Percentiles rank a stretch among this genome's conserved stretches.
These are phyloP conservation scores for Starmerella potacharoeniae DNA, from an alignment of 805 yeast species.

Conservation along the genomic window DNA sequence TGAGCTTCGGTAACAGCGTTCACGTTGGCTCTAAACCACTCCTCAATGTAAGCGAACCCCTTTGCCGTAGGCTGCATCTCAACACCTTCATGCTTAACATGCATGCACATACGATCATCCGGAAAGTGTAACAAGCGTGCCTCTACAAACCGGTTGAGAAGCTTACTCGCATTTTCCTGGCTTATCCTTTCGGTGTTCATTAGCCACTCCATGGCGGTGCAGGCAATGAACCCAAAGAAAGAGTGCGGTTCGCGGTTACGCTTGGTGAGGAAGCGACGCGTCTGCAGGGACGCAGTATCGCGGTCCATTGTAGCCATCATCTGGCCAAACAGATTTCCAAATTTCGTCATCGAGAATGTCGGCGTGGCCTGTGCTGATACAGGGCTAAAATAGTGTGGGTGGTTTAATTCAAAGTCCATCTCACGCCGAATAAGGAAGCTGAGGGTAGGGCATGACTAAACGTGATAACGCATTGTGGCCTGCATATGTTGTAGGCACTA, in stretches of 20 bases:
- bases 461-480: neutral
- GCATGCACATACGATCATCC: neutral
- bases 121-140: conserved; percentile 13
- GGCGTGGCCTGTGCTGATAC: neutral
- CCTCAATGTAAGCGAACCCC: conserved; percentile 61
- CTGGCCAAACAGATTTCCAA: neutral
- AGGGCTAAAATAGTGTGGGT: neutral
- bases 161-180: neutral
- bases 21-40: conserved; percentile 49
- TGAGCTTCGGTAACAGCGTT: conserved; percentile 34
- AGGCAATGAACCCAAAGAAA: neutral
- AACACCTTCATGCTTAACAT: neutral
- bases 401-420: neutral
- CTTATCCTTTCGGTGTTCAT: neutral
- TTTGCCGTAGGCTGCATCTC: conserved; percentile 79
- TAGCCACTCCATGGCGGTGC: neutral
- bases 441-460: neutral
- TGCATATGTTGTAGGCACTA: neutral
- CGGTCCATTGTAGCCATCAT: neutral
- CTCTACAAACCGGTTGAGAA: neutral
- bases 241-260: neutral
- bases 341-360: neutral
- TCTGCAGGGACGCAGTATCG: neutral
- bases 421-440: neutral
- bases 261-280: neutral